Conservation (phyloP, 2,329 filamentous ascomycete species). For the Neofusicoccum sp. region DNA sequence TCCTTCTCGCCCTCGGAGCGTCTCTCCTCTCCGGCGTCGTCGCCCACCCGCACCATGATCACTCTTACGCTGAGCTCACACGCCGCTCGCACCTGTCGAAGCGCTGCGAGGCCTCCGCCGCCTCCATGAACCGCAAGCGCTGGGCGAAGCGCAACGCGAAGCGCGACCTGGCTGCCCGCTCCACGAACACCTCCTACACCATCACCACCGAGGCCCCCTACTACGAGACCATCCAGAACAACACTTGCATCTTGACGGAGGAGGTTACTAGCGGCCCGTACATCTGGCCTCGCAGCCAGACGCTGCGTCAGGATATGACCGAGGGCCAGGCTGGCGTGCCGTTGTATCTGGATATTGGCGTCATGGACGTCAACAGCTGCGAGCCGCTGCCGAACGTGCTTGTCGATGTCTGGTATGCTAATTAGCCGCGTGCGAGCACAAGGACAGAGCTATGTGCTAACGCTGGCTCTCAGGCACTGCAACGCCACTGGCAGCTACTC, state of each 20-base stretch:
- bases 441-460: too few relatives aligned
- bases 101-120: slow-evolving; percentile 10
- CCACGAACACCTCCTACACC: slow-evolving; percentile 12
- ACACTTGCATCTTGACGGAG: slow-evolving; percentile 27
- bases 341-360: slow-evolving; percentile 43
- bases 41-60: slow-evolving; percentile 9
- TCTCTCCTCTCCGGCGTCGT: not conserved
- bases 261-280: slow-evolving; percentile 28
- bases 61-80: not conserved
- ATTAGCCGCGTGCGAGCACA: too few relatives aligned
- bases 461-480: slow-evolving; percentile 1
- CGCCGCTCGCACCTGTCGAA: slow-evolving; percentile 4
- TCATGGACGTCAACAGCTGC: slow-evolving; percentile 42
- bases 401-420: slow-evolving; percentile 39
- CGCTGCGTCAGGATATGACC: slow-evolving; percentile 34
- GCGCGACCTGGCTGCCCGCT: slow-evolving; percentile 6
- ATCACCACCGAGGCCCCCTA: slow-evolving; percentile 19
- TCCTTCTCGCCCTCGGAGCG: slow-evolving; percentile 9
- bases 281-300: slow-evolving; percentile 25
- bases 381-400: slow-evolving; percentile 38
- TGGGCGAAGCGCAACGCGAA: slow-evolving; percentile 18
- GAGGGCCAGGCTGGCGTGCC: slow-evolving; percentile 39
- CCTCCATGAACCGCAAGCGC: slow-evolving; percentile 17
- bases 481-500: slow-evolving; percentile 29
- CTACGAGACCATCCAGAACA: slow-evolving; percentile 20